Conservation (phyloP, 306 rosid species). For the Spatholobus suberectus region DNA sequence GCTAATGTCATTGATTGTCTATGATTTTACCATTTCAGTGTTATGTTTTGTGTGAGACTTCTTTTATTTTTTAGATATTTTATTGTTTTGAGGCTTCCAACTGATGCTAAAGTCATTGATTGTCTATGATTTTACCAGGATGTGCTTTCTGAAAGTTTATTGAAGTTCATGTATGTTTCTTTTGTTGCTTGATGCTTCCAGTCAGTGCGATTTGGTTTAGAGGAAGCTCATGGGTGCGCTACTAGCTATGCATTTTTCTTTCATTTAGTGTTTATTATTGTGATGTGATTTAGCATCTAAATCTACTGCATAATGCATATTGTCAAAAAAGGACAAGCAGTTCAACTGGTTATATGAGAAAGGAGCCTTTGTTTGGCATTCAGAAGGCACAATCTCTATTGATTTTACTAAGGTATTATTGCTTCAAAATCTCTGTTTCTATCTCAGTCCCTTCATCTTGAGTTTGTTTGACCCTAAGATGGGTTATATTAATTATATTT, state of each 20-base stretch:
- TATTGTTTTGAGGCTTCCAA: conserved; percentile 5
- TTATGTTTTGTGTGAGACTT: conserved; percentile 12
- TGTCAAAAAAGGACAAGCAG: conserved; percentile 94
- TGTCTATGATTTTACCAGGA: conserved; percentile 56
- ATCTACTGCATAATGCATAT: conserved; percentile 31
- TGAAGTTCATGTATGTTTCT: conserved; percentile 87
- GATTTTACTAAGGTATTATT: conserved; percentile 79
- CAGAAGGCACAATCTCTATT: conserved; percentile 72
- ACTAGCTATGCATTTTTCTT: conserved; percentile 42
- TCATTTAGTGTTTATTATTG: conserved; percentile 22
- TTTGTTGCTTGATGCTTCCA: conserved; percentile 98
- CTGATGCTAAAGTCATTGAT: conserved; percentile 30
- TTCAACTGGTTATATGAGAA: conserved; percentile 89
- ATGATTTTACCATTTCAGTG: too few species aligned
- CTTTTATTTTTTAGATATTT: conserved; percentile 8
- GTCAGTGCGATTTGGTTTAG: conserved; percentile 87
- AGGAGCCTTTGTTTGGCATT: conserved; percentile 75
- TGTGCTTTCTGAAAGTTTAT: conserved; percentile 72
- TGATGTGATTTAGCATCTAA: conserved; percentile 41
- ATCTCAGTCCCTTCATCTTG: conserved; percentile 18
- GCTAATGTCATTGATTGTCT: too few species aligned
- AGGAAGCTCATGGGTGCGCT: conserved; percentile 96
- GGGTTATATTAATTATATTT: conserved; percentile 15
- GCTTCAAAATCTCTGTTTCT: conserved; percentile 22
- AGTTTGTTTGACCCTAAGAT: conserved; percentile 21